phyloP scores from a whole-genome alignment of 2,329 filamentous ascomycete species.

The Acephala macrosclerotiorum region DNA sequence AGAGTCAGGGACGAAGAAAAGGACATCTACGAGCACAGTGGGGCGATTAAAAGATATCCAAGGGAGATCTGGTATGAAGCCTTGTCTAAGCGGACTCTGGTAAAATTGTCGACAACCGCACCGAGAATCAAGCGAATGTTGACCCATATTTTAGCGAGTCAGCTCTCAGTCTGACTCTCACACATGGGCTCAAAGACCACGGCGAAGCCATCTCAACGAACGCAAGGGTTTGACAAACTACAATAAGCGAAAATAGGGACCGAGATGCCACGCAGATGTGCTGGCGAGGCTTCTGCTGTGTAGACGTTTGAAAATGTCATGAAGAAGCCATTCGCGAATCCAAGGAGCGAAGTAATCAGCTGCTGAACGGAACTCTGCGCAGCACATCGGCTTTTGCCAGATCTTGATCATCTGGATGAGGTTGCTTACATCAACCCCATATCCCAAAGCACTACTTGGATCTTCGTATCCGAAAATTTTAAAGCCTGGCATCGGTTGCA shows the following conservation, averaged over 20 bases:
- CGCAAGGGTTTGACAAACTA: neutral
- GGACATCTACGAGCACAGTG: slow-evolving; percentile 40
- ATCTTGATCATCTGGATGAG: no score
- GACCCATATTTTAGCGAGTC: slow-evolving; percentile 40
- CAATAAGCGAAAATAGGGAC: slow-evolving; percentile 57
- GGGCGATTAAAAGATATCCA: slow-evolving; percentile 34
- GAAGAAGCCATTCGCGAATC: slow-evolving; percentile 53
- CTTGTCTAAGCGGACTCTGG: slow-evolving; percentile 19
- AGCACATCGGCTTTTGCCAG: neutral
- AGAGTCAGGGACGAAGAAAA: slow-evolving; percentile 48
- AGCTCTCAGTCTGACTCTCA: neutral
- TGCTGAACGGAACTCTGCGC: slow-evolving; percentile 52
- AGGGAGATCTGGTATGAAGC: slow-evolving; percentile 44
- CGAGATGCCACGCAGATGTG: slow-evolving; percentile 55
- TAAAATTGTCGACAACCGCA: slow-evolving; percentile 26
- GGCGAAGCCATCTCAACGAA: no score
- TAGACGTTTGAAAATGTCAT: slow-evolving; percentile 58
- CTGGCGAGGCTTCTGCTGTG: slow-evolving; percentile 54
- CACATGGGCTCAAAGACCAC: neutral
- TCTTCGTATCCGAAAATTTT: slow-evolving; percentile 55
- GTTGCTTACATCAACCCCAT: slow-evolving; percentile 28
- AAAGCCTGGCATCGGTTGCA: slow-evolving; percentile 60
- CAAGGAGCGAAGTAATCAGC: slow-evolving; percentile 55
- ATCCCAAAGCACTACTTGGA: slow-evolving; percentile 26
- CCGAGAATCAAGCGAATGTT: slow-evolving; percentile 51